Conservation (phyloP, 768 basidiomycete genomes). For the Cystobasidium ongulense region DNA sequence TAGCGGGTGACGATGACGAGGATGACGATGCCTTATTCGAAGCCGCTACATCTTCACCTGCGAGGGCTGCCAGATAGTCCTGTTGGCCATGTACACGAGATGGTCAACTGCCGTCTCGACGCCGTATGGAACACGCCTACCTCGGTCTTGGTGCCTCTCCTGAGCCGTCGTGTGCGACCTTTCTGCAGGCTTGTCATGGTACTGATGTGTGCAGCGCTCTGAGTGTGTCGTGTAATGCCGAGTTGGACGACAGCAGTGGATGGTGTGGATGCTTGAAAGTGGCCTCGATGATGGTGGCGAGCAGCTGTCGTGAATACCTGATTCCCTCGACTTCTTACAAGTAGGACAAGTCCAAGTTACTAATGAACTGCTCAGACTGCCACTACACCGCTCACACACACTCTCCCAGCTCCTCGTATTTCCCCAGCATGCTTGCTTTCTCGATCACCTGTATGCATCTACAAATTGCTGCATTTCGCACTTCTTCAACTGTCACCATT, state of each 20-base stretch:
- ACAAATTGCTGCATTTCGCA: not conserved
- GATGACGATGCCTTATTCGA: not conserved
- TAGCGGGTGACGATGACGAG: not conserved
- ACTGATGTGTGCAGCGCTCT: not conserved
- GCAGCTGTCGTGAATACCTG: no score
- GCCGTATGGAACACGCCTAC: not conserved
- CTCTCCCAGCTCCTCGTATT: no score
- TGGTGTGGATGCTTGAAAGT: not conserved
- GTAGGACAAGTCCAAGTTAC: no score
- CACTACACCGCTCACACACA: no score
- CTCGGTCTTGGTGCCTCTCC: slow-evolving; percentile 25
- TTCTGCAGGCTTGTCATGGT: not conserved
- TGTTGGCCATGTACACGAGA: not conserved
- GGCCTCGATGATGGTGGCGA: not conserved
- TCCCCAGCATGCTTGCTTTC: no score
- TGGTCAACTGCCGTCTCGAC: not conserved
- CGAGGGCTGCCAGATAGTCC: slow-evolving; percentile 20
- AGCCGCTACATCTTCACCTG: not conserved
- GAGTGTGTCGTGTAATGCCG: not conserved
- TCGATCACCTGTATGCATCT: no score
- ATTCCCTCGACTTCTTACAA: no score
- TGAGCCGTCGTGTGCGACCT: not conserved
- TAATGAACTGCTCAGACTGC: no score
- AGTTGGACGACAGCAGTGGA: not conserved
- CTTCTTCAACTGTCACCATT: not conserved